Base-by-base conservation (phyloP, 805 yeast genomes). In the Candida boidinii region DNA sequence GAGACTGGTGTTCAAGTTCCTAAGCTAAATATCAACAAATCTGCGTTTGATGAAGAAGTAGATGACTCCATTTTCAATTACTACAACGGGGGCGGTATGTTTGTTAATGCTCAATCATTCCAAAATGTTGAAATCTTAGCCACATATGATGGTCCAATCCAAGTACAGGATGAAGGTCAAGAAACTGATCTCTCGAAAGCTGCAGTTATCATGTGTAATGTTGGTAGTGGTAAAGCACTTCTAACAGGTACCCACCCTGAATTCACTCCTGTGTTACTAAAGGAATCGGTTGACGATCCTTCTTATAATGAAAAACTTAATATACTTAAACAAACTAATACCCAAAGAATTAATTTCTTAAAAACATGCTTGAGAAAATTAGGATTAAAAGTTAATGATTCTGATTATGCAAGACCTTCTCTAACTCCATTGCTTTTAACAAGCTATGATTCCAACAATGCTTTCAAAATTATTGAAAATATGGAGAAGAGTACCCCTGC, bases 201-300 rank as follows among this genome's bases (percentile, higher is more conserved):
- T 0, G 95, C 96, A 0, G 82, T 74, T 0, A 72, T 92, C 4
- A 56, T 68, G 37, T 73, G 85, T 44, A 60, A 63, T 8, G 72
- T 75, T 3, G 96, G 94, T 2, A 60, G 69, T 24, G 98, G 98
- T 3, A 60, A 59, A 23, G 95, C 79, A 0, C 56, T 92, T 8
- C 64, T 92, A 10, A 66, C 81, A 11, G 97, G 97, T 1, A 71
- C 85, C 0, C 98, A 92, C 56, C 95, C 96, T 0, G 99, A 92
- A 55, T 87, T 78, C 49, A 64, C 75, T 3, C 79, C 86, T 0
- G 51, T 56, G 12, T 59, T 69, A 12, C 45, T 77, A 41, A 57
- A 70, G 39, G 56, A 56, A 14, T 37, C 47, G 10, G 27, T 39
- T 0, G 50, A 39, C 1, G 16, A 39, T 8, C 50, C 51, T 2